A percentile compares a stretch with the other conserved stretches of the same genome.
These are phyloP conservation scores for Ophiocordyceps camponoti-floridani DNA, from an alignment of 2,329 filamentous ascomycete species.

Conservation along the genomic window DNA sequence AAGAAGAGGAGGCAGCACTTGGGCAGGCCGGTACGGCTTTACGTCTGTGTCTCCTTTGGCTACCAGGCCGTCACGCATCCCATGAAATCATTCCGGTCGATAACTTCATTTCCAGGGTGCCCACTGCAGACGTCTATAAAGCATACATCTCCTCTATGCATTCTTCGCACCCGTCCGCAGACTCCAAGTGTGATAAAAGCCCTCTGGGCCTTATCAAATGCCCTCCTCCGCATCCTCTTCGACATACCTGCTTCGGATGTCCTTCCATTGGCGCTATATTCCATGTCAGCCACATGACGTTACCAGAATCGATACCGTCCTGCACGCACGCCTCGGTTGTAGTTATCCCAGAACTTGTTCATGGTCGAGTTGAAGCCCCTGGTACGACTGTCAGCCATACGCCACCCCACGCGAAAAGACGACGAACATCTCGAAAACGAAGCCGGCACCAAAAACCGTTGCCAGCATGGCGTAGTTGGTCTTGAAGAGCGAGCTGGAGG, in stretches of 20 bases:
- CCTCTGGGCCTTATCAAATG: conserved; percentile 22
- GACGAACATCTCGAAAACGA: conserved; percentile 82
- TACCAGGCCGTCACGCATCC: background rate
- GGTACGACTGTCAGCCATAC: conserved; percentile 5
- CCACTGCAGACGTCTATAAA: background rate
- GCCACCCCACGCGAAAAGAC: background rate
- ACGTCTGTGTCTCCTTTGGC: background rate
- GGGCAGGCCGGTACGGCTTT: background rate
- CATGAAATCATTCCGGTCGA: background rate
- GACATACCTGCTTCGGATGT: conserved; percentile 84
- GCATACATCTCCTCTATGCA: background rate
- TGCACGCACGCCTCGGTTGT: conserved; percentile 76
- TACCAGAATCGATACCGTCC: background rate
- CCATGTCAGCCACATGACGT: conserved; percentile 8
- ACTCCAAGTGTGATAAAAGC: conserved; percentile 1
- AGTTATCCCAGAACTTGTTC: conserved; percentile 74
- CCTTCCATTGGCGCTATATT: conserved; percentile 92
- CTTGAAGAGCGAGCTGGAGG: conserved; percentile 58
- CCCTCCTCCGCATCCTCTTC: conserved; percentile 52
- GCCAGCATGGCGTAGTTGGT: conserved; percentile 79
- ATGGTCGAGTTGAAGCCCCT: conserved; percentile 72
- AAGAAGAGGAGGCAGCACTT: too few relatives aligned
- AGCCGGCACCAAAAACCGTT: conserved; percentile 71
- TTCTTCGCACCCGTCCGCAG: background rate
- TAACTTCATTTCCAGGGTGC: background rate